Conservation (phyloP, 208 protist genomes). For the Zelonia costaricensis region DNA sequence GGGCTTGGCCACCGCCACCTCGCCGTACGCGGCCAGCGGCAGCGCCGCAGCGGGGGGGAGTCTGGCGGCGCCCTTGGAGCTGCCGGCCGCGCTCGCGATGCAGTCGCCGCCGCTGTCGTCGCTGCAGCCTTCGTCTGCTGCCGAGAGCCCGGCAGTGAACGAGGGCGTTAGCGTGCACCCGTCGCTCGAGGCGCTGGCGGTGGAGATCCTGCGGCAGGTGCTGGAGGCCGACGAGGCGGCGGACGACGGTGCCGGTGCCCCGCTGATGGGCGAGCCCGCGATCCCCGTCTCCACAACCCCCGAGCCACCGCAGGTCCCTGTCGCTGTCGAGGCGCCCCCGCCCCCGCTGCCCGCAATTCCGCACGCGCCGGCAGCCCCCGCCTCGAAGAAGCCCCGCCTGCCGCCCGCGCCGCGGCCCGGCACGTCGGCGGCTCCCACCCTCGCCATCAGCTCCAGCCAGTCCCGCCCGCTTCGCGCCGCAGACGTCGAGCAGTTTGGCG, state of each 20-base stretch:
- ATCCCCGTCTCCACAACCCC: no score
- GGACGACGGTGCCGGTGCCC: background rate
- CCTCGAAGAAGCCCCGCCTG: background rate
- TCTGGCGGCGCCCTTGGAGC: no score
- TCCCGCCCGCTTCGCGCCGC: slow-evolving; percentile 16
- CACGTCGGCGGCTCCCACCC: slow-evolving; percentile 9
- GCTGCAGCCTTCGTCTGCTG: no score
- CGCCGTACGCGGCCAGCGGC: no score
- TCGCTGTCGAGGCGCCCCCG: no score
- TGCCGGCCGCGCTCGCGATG: background rate
- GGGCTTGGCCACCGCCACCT: background rate
- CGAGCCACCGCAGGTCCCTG: no score
- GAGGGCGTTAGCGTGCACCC: no score
- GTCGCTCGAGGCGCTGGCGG: slow-evolving; percentile 15
- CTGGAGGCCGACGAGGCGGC: background rate
- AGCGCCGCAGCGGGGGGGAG: no score
- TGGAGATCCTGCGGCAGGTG: slow-evolving; percentile 19
- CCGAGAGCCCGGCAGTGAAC: no score
- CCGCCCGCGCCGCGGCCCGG: background rate
- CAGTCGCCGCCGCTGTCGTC: no score
- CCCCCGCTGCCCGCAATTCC: no score
- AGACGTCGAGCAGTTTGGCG: slow-evolving; percentile 10
- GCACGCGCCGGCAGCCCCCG: no score
- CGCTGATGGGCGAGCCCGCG: background rate
- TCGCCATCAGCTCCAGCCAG: slow-evolving; percentile 16